Evolutionary conservation across 805 yeast genomes (phyloP).

Genomic region (Pichia occidentalis): DNA sequence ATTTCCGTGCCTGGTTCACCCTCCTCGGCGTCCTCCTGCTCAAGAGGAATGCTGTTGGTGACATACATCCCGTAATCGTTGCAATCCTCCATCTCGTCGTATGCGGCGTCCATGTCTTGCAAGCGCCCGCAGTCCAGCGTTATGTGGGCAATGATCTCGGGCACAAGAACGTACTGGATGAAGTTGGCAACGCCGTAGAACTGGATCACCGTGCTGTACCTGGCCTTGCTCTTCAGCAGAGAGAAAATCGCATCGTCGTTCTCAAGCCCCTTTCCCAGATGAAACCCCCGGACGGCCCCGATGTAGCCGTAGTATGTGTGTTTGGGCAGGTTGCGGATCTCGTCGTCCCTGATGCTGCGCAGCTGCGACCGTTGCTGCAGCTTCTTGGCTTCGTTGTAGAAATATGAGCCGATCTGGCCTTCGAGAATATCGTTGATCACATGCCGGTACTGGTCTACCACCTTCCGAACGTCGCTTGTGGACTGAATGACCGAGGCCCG

Average conservation of each 20-base stretch:
- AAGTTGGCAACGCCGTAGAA: conserved; percentile 61
- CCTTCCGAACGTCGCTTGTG: conserved; percentile 6
- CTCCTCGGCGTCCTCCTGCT: conserved; percentile 1
- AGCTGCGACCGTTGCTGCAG: conserved; percentile 34
- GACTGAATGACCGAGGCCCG: conserved; percentile 14
- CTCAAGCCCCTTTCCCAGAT: conserved; percentile 38
- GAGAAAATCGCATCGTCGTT: conserved; percentile 24
- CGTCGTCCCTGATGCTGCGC: conserved; percentile 40
- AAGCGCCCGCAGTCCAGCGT: conserved; percentile 40
- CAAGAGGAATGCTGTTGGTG: conserved; percentile 23
- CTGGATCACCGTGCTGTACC: conserved; percentile 38
- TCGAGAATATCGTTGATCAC: conserved; percentile 23
- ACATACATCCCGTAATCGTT: conserved; percentile 32
- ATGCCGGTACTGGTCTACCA: conserved; percentile 9
- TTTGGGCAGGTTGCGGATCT: conserved; percentile 42
- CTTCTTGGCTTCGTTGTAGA: conserved; percentile 43
- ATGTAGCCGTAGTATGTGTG: conserved; percentile 51
- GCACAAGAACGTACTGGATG: conserved; percentile 52
- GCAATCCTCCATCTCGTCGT: conserved; percentile 40
- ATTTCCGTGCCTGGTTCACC: neutral
- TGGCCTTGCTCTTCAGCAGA: conserved; percentile 25
- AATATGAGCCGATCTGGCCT: conserved; percentile 41
- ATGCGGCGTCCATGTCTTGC: conserved; percentile 37
- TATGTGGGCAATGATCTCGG: conserved; percentile 50
- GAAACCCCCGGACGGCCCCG: conserved; percentile 52